Evolutionary conservation across 176 grass and related monocot genomes (phyloP).

Genomic region (Phoenix roebelenii): DNA sequence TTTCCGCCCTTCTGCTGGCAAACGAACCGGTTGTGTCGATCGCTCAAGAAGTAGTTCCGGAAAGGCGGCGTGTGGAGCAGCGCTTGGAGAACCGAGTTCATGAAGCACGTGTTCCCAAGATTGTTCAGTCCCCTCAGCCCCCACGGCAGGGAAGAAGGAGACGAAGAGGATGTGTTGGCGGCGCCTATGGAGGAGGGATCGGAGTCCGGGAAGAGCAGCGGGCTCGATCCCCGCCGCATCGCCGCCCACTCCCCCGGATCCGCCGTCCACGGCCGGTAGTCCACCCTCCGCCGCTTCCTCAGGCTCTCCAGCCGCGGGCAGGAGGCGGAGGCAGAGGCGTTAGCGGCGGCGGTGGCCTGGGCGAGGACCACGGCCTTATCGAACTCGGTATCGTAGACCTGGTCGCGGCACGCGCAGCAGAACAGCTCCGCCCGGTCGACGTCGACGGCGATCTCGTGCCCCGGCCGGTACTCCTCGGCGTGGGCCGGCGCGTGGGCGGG

Average conservation of each 20-base stretch:
- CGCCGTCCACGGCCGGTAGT: conserved; percentile 64
- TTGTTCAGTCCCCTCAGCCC: conserved; percentile 86
- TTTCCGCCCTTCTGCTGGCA: conserved; percentile 48
- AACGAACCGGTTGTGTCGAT: conserved; percentile 74
- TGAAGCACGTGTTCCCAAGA: conserved; percentile 91
- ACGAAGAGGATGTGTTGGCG: conserved; percentile 37
- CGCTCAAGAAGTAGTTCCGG: conserved; percentile 79
- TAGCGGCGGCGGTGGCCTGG: conserved; percentile 34
- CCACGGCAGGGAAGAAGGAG: conserved; percentile 19
- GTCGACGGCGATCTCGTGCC: conserved; percentile 93
- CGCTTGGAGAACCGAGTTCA: conserved; percentile 95
- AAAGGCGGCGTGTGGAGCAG: conserved; percentile 83
- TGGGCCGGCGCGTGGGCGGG: conserved; percentile 45
- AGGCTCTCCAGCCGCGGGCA: not conserved
- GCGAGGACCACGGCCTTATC: conserved; percentile 72
- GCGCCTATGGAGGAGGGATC: conserved; percentile 19
- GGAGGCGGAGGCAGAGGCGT: not conserved
- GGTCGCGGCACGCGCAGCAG: conserved; percentile 76
- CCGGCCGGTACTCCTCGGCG: conserved; percentile 22
- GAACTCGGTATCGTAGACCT: conserved; percentile 89
- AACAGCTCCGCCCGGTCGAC: conserved; percentile 81
- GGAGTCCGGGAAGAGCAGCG: conserved; percentile 1
- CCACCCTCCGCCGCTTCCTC: conserved; percentile 58
- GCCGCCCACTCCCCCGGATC: conserved; percentile 30
- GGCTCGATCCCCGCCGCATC: conserved; percentile 15